These are phyloP conservation scores for Pseudopyrenochaeta lycopersici DNA, from an alignment of 2,329 filamentous ascomycete species.

Conservation along the genomic window DNA sequence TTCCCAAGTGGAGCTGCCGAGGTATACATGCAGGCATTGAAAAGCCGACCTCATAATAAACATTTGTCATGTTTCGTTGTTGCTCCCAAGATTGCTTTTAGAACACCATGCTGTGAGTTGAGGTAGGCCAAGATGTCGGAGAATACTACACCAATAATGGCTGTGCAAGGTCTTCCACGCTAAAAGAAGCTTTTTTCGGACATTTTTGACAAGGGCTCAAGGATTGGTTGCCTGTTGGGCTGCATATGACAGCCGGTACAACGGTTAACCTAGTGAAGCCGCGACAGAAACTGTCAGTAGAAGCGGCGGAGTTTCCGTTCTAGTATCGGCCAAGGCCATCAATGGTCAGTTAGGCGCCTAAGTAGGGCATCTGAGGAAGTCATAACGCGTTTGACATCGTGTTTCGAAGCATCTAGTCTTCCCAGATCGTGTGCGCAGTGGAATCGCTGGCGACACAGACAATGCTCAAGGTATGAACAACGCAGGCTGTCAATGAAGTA, in stretches of 20 bases:
- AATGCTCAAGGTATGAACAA: too few species aligned
- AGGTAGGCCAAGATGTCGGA: neutral
- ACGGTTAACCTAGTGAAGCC: conserved; percentile 8
- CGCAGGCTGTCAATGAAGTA: too few species aligned
- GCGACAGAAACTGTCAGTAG: conserved; percentile 7
- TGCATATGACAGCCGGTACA: conserved; percentile 15
- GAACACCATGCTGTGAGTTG: conserved; percentile 21
- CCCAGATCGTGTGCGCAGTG: too few species aligned
- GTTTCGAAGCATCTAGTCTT: neutral
- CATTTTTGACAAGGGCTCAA: conserved; percentile 4
- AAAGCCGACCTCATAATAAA: too few species aligned
- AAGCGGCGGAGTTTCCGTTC: conserved; percentile 2
- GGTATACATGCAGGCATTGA: neutral
- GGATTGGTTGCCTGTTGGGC: conserved; percentile 9
- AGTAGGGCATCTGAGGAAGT: conserved; percentile 7
- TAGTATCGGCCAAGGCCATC: neutral
- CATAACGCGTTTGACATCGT: conserved; percentile 9
- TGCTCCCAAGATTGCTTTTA: conserved; percentile 11
- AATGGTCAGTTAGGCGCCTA: too few species aligned
- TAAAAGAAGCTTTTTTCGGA: conserved; percentile 3
- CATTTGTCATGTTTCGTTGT: conserved; percentile 21
- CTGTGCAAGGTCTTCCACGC: conserved; percentile 11
- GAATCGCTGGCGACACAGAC: too few species aligned
- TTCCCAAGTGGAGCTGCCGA: neutral
- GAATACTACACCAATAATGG: neutral